Evolutionary conservation across 129 eudicot genomes (phyloP), one percentile per base, ranked within the genome.

Genomic region (Tagetes erecta): DNA sequence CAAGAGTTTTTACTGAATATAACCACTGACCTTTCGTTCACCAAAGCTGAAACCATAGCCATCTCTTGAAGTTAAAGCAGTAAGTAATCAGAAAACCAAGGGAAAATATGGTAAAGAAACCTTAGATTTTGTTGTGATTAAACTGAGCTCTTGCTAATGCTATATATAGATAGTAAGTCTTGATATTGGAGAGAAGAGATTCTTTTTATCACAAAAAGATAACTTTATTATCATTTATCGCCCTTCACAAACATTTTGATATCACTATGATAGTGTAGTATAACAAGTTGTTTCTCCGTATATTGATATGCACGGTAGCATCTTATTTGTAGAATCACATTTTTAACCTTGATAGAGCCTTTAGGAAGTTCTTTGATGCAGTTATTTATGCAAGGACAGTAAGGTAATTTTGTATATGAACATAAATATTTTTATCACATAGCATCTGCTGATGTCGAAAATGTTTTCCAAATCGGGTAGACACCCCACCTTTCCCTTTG

Each of bases 1-100:
- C 90, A 86, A 63, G 85, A 68, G 69, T 77, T 84, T 77, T 83
- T 83, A 86, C 86, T 88, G 86, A 88, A 85, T 80, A 88, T 86
- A 52, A 86, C 95, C 60, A 89, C 84, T 0, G 96, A 84, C 59
- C 83, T 81, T 35, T 86, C 89, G 0, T 42, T 81, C 37, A 76
- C 84, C 73, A 87, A 76, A 5, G 67, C 66, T 67, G 44, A 63
- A 64, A 87, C 87, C 56, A 46, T 81, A 60, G 86, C 74, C 89
- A 87, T 87, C 50, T 60, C 60, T 67, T 20, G 57, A 69, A 63
- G 20, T 56, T 68, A 14, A 33, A 75, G 55, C 33, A 64, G 39
- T 30, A 12, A 36, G 13, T 38, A 38, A 41, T 12, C 8, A 31
- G 59, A 59, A 40, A 78, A 11, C 40, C 0, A 46, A 57, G 13